A percentile compares a stretch with the other conserved stretches of the same genome.
Evolutionary conservation across 2,329 filamentous ascomycete species (phyloP).

Genomic region (Pseudogymnoascus sp.): DNA sequence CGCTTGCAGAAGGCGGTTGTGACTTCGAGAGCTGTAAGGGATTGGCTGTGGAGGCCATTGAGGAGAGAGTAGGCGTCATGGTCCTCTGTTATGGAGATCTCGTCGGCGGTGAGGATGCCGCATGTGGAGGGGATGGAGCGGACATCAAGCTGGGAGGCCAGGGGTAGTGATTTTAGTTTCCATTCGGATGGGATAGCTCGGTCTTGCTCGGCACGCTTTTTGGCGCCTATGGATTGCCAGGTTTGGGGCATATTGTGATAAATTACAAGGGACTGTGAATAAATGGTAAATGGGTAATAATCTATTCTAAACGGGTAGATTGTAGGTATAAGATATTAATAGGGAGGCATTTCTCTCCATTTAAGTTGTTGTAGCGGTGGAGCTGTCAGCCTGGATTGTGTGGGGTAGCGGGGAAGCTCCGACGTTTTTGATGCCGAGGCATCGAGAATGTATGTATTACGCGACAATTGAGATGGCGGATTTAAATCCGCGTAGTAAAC

Average conservation of each 20-base stretch:
- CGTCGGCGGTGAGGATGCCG: constrained; percentile 21
- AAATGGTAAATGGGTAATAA: not conserved
- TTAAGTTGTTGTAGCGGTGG: not conserved
- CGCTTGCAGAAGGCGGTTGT: constrained; percentile 44
- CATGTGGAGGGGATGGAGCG: constrained; percentile 19
- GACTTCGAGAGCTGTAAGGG: constrained; percentile 30
- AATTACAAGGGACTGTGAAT: not conserved
- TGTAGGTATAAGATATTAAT: not conserved
- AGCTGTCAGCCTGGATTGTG: not conserved
- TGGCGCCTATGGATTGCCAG: constrained; percentile 17
- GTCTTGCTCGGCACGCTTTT: constrained; percentile 22
- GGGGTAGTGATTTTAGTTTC: constrained; percentile 20
- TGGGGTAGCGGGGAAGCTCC: constrained; percentile 5
- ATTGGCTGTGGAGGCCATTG: constrained; percentile 16
- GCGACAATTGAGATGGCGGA: not conserved
- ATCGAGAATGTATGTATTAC: not conserved
- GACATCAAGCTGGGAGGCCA: constrained; percentile 18
- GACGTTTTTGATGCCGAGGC: not conserved
- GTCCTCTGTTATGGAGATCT: constrained; percentile 24
- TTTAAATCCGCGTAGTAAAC: not conserved
- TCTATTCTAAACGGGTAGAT: not conserved
- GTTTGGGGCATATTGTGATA: constrained; percentile 4
- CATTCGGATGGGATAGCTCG: constrained; percentile 24
- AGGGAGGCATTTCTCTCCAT: not conserved
- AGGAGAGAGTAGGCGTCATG: constrained; percentile 26